Base-by-base conservation (phyloP, 768 basidiomycete genomes). In the Trametes coccinea region DNA sequence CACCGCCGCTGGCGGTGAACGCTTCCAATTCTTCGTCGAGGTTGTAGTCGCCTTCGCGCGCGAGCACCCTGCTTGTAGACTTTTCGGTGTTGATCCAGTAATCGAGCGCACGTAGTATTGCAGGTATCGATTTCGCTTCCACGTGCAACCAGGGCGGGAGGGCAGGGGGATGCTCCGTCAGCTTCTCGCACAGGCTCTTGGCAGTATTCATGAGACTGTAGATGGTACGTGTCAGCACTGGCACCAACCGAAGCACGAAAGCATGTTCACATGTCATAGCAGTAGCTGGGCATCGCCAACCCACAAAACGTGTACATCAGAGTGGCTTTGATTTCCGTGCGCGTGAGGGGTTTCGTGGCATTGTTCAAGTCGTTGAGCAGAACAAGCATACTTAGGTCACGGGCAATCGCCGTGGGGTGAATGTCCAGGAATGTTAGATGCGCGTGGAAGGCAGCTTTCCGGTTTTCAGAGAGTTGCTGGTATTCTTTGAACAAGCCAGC, bases 391-490 rank as follows among this genome's bases (percentile, higher is more conserved):
- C 53, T 56, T 5, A 69, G 44, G 43, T 69, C 62, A 5, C 67
- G 60, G 5, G 67, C 57, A 29, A 69, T 50, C 1, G 56, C 46
- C 1, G 53, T 50, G 17, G 63, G 60, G 53, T 69, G 56, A n/a
- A 62, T 61, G 37, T 69, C 66, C 3, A 66, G 65, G 13, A 65
- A 58, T 2, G 67, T 69, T 27, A 69, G 43, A 27, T 69, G 63
- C 1, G 58, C 37, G 22, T 54, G 59, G 13, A 60, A 34, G 4
- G 14, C 45, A 16, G n/a, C 16, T 17, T 33, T 44, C 51, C 62
- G 62, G 3, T 4, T 10, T 9, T 48, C 22, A 9, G 34, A 27
- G 4, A 68, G 51, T 8, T 41, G 41, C 37, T 52, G 37, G 48
- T 58, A 60, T 2, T 49, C 54, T 16, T 54, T 13, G 27, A 53